Base-by-base conservation (phyloP, 208 protist species). In the Acanthamoeba lugdunensis region DNA sequence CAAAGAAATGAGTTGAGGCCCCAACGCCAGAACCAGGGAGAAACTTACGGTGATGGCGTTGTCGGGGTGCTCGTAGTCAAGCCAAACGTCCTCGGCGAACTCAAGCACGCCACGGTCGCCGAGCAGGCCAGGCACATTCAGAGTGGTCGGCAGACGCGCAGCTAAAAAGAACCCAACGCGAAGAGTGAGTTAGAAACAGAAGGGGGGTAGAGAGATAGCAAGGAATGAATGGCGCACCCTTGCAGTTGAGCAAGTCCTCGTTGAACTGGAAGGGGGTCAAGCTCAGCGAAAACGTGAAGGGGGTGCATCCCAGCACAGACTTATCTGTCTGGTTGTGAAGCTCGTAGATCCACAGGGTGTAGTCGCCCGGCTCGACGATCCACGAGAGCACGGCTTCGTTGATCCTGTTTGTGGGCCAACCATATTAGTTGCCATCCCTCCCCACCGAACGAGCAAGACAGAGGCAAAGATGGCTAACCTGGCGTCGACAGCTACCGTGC, bases 91-190 rank as follows among this genome's bases (percentile, higher is more conserved):
- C 48, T 90, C 84, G 23, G 54, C 58, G 37, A 33, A 90, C 58
- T 90, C 84, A 9, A 90, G 84, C 30, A 73, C 33, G 30, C 84
- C 84, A 14, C 84, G 30, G 16, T 63, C 63, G 13, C 84, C 84
- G 37, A 90, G 84, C n/a, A 93, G 67, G 33, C 88, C 88, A 7
- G 88, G 88, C 41, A 81, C 67, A 65, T 93, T 93, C 88, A 93
- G 52, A 33, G 54, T 45, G 16, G 30, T 77, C 52, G 88, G 88
- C 8, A 93, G 18, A 9, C 88, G 41, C 23, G 88, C 18, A 21
- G 88, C 88, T 93, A n/a, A 14, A 69, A 77, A 25, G 11, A 69
- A 3, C 61, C n/a, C 28, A 28, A 23, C 65, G 28, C 65, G 23
- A 28, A 73, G 23, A 41, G 28, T 23, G 30, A n/a, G 23, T 37